Base-by-base conservation (phyloP, 805 yeast genomes). In the Candida suzukii region DNA sequence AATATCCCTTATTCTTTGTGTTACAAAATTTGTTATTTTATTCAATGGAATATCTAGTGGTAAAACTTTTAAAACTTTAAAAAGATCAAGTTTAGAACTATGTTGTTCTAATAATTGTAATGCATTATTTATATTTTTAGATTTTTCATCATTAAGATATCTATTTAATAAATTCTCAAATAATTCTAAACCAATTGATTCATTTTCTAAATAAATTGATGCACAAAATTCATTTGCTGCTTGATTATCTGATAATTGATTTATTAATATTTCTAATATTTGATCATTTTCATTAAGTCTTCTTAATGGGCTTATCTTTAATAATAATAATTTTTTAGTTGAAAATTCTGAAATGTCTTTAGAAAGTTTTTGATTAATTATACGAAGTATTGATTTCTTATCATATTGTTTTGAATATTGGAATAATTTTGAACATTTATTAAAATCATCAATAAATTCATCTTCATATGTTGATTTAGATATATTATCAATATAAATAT, bases 191-290 rank as follows among this genome's bases (percentile, higher is more conserved):
- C 86, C 84, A 17, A 56, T 46, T 0, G 51, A 53, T 11, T 57
- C 31, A 37, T 71, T 66, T 2, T 50, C 43, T 2, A 61, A 43
- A 45, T 70, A 74, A 0, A 84, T 61, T 4, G 64, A 63, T 1
- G 71, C 58, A 46, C 93, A 80, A 51, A 84, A 84, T 3, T 61
- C 54, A 45, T 82, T 70, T 0, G 95, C 84, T n/a, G 66, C 63
- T 18, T 60, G 60, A 37, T 75, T 69, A 52, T 83, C 83, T 3
- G 73, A 60, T 35, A 85, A 58, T 18, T 78, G 77, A 38, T 73
- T 68, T 37, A 76, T 77, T 21, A 79, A 67, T 2, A 87, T 73
- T 41, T 76, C 74, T 16, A 91, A 61, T 0, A 87, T 80, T 38
- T 76, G 71, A 11, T 70, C 68, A 53, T 85, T 86, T 40, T 76